Conservation (phyloP, 2,329 filamentous ascomycete species). For the Botrytis sinoallii region DNA sequence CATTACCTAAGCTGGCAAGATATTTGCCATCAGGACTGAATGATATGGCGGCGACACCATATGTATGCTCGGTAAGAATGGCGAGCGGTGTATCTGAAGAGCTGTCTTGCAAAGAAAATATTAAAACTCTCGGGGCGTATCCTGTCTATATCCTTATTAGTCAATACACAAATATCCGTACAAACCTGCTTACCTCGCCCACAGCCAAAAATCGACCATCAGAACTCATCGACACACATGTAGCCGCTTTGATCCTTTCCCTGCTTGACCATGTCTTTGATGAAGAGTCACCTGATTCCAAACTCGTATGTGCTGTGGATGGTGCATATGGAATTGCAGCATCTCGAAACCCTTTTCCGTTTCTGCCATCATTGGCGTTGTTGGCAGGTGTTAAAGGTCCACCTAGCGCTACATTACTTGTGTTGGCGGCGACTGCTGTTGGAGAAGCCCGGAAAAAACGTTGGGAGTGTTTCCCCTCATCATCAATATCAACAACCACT, state of each 20-base stretch:
- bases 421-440: constrained; percentile 62
- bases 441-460: constrained; percentile 89
- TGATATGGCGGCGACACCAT: constrained; percentile 81
- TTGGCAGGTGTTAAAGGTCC: constrained; percentile 53
- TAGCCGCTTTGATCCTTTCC: constrained; percentile 91
- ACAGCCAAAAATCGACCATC: constrained; percentile 87
- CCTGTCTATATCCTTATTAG: constrained; percentile 60
- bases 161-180: constrained; percentile 13
- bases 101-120: constrained; percentile 80
- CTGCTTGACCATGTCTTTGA: constrained; percentile 81
- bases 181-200: constrained; percentile 62
- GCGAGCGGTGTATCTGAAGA: constrained; percentile 80
- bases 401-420: constrained; percentile 48
- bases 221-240: constrained; percentile 81
- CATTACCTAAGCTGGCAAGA: constrained; percentile 80
- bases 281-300: constrained; percentile 61
- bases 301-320: constrained; percentile 37
- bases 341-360: constrained; percentile 51
- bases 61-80: constrained; percentile 83
- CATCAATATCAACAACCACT: constrained; percentile 79
- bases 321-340: constrained; percentile 39
- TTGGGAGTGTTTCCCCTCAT: constrained; percentile 63
- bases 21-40: constrained; percentile 87
- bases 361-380: constrained; percentile 63
- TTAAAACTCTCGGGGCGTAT: constrained; percentile 84